These are phyloP conservation scores for Plasmodium coatneyi DNA, from an alignment of 169 alveolate species.

Conservation along the genomic window DNA sequence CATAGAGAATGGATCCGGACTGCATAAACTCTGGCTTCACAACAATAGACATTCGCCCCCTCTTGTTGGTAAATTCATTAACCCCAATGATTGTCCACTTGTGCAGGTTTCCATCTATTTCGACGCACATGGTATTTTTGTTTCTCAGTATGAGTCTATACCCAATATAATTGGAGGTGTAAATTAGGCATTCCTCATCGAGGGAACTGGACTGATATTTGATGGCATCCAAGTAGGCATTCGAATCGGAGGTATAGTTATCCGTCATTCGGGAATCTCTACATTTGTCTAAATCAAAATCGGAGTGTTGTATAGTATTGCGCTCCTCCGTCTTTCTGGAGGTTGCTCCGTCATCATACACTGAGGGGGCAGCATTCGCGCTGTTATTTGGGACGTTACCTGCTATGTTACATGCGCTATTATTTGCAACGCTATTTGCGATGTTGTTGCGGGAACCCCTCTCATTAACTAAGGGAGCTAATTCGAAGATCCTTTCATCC, in stretches of 20 bases:
- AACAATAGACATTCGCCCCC: slow-evolving; percentile 74
- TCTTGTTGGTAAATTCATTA: slow-evolving; percentile 67
- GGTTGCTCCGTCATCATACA: background rate
- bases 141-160: slow-evolving; percentile 67
- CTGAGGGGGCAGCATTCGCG: background rate
- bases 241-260: slow-evolving; percentile 16
- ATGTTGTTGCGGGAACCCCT: background rate
- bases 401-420: background rate
- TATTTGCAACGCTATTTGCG: background rate
- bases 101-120: slow-evolving; percentile 54
- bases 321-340: background rate
- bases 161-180: slow-evolving; percentile 66
- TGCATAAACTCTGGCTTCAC: slow-evolving; percentile 71
- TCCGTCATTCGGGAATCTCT: slow-evolving; percentile 3
- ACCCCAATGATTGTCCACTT: slow-evolving; percentile 75
- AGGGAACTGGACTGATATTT: slow-evolving; percentile 68
- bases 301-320: slow-evolving; percentile 5
- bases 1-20: slow-evolving; percentile 59
- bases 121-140: slow-evolving; percentile 70
- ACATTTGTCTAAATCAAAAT: slow-evolving; percentile 33
- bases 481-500: slow-evolving; percentile 9
- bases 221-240: slow-evolving; percentile 69
- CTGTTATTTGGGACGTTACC: background rate
- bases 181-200: slow-evolving; percentile 73
- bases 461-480: background rate